These are phyloP conservation scores for Tanacetum coccineum DNA, from an alignment of 129 eudicot species.

Conservation along the genomic window DNA sequence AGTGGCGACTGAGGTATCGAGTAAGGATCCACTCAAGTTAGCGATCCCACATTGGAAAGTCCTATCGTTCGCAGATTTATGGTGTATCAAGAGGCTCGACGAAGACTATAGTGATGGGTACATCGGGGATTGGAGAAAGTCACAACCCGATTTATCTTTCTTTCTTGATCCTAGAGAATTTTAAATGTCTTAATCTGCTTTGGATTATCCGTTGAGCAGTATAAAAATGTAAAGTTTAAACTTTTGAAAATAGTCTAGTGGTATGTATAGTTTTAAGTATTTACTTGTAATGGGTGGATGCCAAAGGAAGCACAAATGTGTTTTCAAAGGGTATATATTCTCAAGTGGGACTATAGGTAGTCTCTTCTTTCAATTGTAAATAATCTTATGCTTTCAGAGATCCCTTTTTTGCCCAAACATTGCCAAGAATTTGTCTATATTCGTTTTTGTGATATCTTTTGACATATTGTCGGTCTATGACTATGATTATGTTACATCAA, in stretches of 20 bases:
- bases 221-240: conserved; percentile 5
- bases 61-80: conserved; percentile 73
- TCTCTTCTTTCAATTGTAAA: conserved; percentile 23
- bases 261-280: not conserved
- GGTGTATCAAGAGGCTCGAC: conserved; percentile 89
- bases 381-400: conserved; percentile 23
- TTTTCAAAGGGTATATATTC: conserved; percentile 30
- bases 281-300: conserved; percentile 17
- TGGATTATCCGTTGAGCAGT: not conserved
- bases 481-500: not conserved
- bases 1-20: conserved; percentile 90
- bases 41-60: conserved; percentile 89
- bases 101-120: conserved; percentile 80
- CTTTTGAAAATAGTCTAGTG: conserved; percentile 17
- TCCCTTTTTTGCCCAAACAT: conserved; percentile 30
- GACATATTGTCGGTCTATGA: not conserved
- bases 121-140: conserved; percentile 93
- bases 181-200: conserved; percentile 20
- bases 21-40: conserved; percentile 59
- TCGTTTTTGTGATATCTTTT: conserved; percentile 12
- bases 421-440: conserved; percentile 16
- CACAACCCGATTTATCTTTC: conserved; percentile 70
- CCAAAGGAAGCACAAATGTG: conserved; percentile 19
- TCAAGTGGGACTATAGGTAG: conserved; percentile 20
- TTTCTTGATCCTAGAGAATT: conserved; percentile 97